Evolutionary conservation across 352 stramenopile species (phyloP).

Genomic region (Phytophthora idaei): DNA sequence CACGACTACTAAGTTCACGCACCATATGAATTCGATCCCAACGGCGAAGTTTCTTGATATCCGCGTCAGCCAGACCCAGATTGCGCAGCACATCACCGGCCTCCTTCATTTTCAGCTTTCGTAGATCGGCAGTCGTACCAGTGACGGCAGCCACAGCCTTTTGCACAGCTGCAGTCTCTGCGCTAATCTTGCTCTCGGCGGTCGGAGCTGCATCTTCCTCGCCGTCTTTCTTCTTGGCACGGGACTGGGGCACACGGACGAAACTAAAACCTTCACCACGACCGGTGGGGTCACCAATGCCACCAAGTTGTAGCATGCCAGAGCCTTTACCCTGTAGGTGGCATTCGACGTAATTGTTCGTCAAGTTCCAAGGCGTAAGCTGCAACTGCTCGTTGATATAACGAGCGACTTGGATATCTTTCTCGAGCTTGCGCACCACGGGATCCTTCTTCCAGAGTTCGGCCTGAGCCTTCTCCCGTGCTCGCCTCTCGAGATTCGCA

Average conservation of each 20-base stretch:
- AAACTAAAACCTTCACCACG: conserved; percentile 89
- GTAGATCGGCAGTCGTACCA: conserved; percentile 83
- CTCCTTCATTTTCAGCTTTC: conserved; percentile 89
- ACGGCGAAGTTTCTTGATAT: conserved; percentile 84
- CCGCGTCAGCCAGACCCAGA: conserved; percentile 71
- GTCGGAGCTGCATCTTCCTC: conserved; percentile 59
- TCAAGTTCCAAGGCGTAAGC: conserved; percentile 85
- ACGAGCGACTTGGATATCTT: conserved; percentile 79
- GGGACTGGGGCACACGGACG: conserved; percentile 74
- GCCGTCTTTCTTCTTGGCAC: conserved; percentile 83
- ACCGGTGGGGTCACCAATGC: conserved; percentile 81
- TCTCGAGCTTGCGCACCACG: conserved; percentile 75
- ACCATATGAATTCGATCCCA: conserved; percentile 88
- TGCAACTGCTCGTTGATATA: conserved; percentile 84
- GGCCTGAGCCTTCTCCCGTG: conserved; percentile 65
- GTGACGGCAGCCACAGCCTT: conserved; percentile 82
- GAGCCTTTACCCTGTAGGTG: conserved; percentile 86
- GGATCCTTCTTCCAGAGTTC: conserved; percentile 77
- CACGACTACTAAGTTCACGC: conserved; percentile 75
- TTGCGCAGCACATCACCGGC: conserved; percentile 81
- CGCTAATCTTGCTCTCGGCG: conserved; percentile 47
- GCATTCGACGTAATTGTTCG: conserved; percentile 88
- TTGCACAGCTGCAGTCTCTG: conserved; percentile 69
- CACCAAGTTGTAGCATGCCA: conserved; percentile 80
- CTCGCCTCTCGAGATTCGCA: conserved; percentile 52